A percentile compares a stretch with the other conserved stretches of the same genome.
These are phyloP conservation scores for Nemania bipapillata DNA, from an alignment of 2,329 filamentous ascomycete genomes.

Conservation along the genomic window DNA sequence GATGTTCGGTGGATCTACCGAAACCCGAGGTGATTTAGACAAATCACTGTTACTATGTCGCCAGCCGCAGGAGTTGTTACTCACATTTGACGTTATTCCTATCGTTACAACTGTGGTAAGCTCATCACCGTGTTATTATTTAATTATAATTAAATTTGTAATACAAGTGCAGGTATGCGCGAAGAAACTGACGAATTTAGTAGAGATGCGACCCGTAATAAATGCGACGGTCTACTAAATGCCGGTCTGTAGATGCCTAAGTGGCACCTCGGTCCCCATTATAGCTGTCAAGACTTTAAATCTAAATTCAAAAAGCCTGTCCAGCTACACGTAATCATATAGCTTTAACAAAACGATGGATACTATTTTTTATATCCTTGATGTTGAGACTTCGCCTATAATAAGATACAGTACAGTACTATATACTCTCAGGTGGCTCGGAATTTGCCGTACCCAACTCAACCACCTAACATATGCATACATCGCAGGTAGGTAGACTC, in stretches of 20 bases:
- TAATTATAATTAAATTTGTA: too few relatives aligned
- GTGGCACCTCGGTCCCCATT: background rate
- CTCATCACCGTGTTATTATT: background rate
- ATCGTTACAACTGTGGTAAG: background rate
- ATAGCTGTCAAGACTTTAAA: background rate
- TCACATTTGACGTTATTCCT: background rate
- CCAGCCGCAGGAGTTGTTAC: background rate
- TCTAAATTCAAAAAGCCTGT: background rate
- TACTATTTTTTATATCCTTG: background rate
- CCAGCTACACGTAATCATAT: background rate
- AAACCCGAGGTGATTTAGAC: too few relatives aligned
- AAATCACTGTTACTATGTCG: too few relatives aligned
- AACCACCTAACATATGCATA: too few relatives aligned
- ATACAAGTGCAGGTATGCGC: too few relatives aligned
- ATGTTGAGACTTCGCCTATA: too few relatives aligned
- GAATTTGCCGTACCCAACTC: background rate
- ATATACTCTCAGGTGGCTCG: background rate
- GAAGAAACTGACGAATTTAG: too few relatives aligned
- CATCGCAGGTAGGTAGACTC: too few relatives aligned
- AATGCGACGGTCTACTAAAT: background rate
- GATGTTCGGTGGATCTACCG: too few relatives aligned
- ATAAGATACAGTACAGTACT: too few relatives aligned
- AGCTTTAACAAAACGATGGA: background rate
- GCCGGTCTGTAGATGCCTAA: too few relatives aligned
- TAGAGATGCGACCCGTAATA: background rate